These are phyloP conservation scores for Amphirosellinia nigrospora DNA, from an alignment of 495 filamentous ascomycete genomes.

Conservation along the genomic window DNA sequence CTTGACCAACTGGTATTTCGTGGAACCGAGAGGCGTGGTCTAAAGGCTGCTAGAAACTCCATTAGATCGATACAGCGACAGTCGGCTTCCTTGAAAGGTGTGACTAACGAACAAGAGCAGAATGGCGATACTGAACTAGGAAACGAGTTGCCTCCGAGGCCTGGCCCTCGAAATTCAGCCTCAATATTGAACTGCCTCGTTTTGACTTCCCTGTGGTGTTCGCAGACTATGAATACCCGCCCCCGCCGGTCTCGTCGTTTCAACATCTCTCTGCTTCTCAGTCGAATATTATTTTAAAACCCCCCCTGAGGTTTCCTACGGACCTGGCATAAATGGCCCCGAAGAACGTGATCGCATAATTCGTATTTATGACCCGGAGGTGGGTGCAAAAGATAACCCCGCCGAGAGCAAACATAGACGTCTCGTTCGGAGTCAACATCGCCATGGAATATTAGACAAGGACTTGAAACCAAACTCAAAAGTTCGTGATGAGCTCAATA, in stretches of 20 bases:
- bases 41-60: slow-evolving; percentile 56
- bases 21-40: slow-evolving; percentile 76
- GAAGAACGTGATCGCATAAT: slow-evolving; percentile 68
- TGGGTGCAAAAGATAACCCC: slow-evolving; percentile 86
- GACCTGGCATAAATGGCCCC: slow-evolving; percentile 76
- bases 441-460: slow-evolving; percentile 90
- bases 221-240: slow-evolving; percentile 88
- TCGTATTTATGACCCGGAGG: slow-evolving; percentile 91
- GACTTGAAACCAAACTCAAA: slow-evolving; percentile 97
- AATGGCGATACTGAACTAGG: slow-evolving; percentile 41
- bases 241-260: slow-evolving; percentile 78
- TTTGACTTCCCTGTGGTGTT: slow-evolving; percentile 98
- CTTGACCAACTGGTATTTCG: slow-evolving; percentile 92
- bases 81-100: slow-evolving; percentile 32
- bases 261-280: slow-evolving; percentile 65
- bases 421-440: slow-evolving; percentile 82
- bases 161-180: slow-evolving; percentile 61
- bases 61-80: slow-evolving; percentile 44
- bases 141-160: slow-evolving; percentile 56
- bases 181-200: slow-evolving; percentile 90
- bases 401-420: slow-evolving; percentile 94
- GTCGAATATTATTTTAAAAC: slow-evolving; percentile 72
- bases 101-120: slow-evolving; percentile 46
- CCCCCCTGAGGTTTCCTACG: slow-evolving; percentile 83
- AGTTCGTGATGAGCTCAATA: slow-evolving; percentile 89